A percentile compares a stretch with the other conserved stretches of the same genome.
phyloP scores from a whole-genome alignment of 163 green algal species.

The Scenedesmus sp. region DNA sequence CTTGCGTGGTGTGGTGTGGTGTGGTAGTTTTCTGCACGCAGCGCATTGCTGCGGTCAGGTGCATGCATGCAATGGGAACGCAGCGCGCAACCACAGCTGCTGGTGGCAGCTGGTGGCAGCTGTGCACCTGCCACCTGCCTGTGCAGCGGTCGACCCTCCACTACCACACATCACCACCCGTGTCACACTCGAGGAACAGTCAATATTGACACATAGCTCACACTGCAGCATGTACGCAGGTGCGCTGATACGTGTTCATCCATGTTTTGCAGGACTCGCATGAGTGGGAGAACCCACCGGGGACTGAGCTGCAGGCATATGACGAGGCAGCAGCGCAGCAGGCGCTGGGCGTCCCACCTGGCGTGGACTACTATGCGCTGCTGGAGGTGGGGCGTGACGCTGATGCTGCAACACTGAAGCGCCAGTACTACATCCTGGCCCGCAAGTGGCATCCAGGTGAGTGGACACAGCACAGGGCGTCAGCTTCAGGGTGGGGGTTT shows the following conservation, averaged over 20 bases:
- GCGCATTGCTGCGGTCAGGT: neutral
- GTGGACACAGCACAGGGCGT: neutral
- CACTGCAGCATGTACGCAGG: neutral
- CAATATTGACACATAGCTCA: too few species aligned
- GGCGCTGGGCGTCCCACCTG: slow-evolving; percentile 7
- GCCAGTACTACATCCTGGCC: slow-evolving; percentile 93
- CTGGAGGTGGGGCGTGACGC: slow-evolving; percentile 81
- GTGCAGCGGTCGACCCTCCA: neutral
- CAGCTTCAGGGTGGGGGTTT: neutral
- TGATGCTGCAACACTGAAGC: slow-evolving; percentile 88
- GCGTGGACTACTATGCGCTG: slow-evolving; percentile 71
- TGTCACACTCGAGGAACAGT: too few species aligned
- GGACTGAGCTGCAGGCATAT: slow-evolving; percentile 48
- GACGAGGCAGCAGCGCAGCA: slow-evolving; percentile 40
- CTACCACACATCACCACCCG: neutral
- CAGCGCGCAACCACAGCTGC: neutral
- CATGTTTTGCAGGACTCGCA: slow-evolving; percentile 37
- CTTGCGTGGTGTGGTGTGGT: too few species aligned
- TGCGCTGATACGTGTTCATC: too few species aligned
- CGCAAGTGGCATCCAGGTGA: slow-evolving; percentile 85
- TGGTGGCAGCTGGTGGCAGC: neutral
- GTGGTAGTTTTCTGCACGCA: neutral
- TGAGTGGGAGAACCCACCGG: slow-evolving; percentile 52
- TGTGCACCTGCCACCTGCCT: neutral
- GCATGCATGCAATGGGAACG: neutral